Evolutionary conservation across 768 basidiomycete species (phyloP), one percentile per base, ranked within the genome.

Genomic region (Crucibulum laeve): DNA sequence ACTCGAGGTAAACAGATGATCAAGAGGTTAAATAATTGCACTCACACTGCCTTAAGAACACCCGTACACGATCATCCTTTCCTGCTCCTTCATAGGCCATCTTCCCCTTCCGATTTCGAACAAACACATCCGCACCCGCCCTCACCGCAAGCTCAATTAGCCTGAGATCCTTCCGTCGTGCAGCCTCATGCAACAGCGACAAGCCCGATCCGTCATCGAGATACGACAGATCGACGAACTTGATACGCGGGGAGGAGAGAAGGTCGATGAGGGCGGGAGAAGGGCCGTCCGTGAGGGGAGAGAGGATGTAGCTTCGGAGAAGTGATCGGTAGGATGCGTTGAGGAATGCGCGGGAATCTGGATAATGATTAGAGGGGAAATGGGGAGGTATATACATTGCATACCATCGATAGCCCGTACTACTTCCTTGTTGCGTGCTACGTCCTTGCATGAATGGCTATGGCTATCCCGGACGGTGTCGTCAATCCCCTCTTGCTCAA

Each of bases 41-140:
- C 86, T 47, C 50, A 91, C 90, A 87, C 65, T 95, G 91, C 44
- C 84, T 69, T 49, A 96, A 63, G 54, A 93, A 93, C 0, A 83
- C 85, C 45, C 82, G 74, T 45, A 93, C 86, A 6, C 80, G 72
- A 54, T 95, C 91, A 38, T 90, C 89, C 55, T 84, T 87, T 5
- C 80, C 79, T n/a, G 67, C 65, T 4, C 83, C 80, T 14, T 79
- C 91, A 56, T 72, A 79, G 5, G 68, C 84, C 68, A 69, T 76
- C 53, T 73, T 84, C 1, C 93, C 92, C 47, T 65, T 73, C 17
- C 82, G 71, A 61, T 95, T 86, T 3, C 91, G 73, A 1, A 87
- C 83, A 55, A 94, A 94, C 3, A 94, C 86, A 56, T 94, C 91
- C 0, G 90, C 91, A 0, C 92, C 92, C 6, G 86, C 84, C 18